Conservation (phyloP, 2,329 filamentous ascomycete genomes). For the Pseudogymnoascus sp. region DNA sequence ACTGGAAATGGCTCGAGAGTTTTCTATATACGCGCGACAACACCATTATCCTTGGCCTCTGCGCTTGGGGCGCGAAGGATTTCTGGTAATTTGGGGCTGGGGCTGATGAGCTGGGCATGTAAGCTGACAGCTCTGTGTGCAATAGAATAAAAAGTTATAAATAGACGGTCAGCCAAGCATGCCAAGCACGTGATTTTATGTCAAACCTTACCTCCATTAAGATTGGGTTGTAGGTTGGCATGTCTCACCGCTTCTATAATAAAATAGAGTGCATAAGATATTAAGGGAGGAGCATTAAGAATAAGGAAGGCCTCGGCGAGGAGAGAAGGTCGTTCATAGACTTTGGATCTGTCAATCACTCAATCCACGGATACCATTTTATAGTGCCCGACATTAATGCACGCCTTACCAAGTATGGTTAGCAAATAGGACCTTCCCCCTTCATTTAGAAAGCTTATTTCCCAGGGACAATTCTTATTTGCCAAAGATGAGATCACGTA, state of each 20-base stretch:
- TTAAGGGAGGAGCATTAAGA: neutral
- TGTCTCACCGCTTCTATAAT: neutral
- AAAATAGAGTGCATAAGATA: neutral
- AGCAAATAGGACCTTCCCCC: neutral
- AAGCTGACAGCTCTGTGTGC: conserved; percentile 3
- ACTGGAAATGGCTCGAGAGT: neutral
- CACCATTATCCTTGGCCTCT: neutral
- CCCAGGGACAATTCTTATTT: neutral
- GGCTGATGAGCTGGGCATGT: neutral
- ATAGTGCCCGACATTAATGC: neutral
- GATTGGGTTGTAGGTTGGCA: neutral
- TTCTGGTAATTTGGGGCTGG: conserved; percentile 2
- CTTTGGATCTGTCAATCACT: neutral
- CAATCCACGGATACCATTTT: neutral
- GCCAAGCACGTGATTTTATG: conserved; percentile 3
- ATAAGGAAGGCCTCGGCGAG: neutral
- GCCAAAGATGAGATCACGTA: neutral
- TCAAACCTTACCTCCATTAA: neutral
- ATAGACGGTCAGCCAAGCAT: neutral
- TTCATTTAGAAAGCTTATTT: conserved; percentile 7
- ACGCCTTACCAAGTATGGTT: neutral
- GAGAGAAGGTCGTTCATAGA: neutral
- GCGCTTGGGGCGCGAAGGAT: conserved; percentile 4
- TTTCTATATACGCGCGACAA: conserved; percentile 5
- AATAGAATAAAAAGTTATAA: neutral